Percentiles rank a stretch among this genome's conserved stretches.
Conservation (phyloP, 2,329 filamentous ascomycete species). For the Penicillium olsonii region DNA sequence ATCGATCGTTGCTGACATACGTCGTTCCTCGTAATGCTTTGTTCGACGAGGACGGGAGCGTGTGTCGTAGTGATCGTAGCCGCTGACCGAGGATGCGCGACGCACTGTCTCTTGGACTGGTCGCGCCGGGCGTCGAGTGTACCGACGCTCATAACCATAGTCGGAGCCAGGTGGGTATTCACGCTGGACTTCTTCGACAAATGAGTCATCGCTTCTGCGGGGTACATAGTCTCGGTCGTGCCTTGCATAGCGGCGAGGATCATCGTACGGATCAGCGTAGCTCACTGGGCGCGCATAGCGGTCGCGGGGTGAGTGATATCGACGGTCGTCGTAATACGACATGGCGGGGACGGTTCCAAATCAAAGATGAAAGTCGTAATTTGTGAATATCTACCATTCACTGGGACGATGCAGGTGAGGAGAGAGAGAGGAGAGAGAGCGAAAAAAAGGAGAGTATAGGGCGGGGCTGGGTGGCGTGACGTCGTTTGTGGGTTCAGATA, state of each 20-base stretch:
- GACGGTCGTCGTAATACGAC: slow-evolving; percentile 41
- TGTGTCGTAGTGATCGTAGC: slow-evolving; percentile 38
- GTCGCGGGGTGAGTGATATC: slow-evolving; percentile 32
- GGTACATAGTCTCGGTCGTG: slow-evolving; percentile 25
- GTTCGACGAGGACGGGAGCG: slow-evolving; percentile 44
- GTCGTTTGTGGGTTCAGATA: slow-evolving; percentile 24
- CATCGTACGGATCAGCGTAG: slow-evolving; percentile 34
- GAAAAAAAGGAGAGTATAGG: slow-evolving; percentile 12
- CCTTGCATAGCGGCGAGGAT: slow-evolving; percentile 18
- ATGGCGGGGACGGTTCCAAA: slow-evolving; percentile 24
- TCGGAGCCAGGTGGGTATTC: slow-evolving; percentile 75
- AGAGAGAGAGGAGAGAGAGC: slow-evolving; percentile 8
- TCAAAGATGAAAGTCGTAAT: slow-evolving; percentile 8
- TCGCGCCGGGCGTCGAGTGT: slow-evolving; percentile 18
- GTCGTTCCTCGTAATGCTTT: slow-evolving; percentile 48
- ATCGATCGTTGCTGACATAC: slow-evolving; percentile 29
- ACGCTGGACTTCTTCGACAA: slow-evolving; percentile 80
- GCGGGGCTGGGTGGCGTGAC: slow-evolving; percentile 28
- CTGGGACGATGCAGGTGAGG: slow-evolving; percentile 11
- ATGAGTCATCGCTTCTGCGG: slow-evolving; percentile 70
- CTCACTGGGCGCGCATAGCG: slow-evolving; percentile 30
- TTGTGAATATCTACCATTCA: slow-evolving; percentile 19
- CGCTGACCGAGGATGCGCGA: slow-evolving; percentile 39
- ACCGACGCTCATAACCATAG: slow-evolving; percentile 34
- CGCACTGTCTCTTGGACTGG: slow-evolving; percentile 38